Base-by-base conservation (phyloP, 495 filamentous ascomycete genomes). In the Xeromyces bisporus region DNA sequence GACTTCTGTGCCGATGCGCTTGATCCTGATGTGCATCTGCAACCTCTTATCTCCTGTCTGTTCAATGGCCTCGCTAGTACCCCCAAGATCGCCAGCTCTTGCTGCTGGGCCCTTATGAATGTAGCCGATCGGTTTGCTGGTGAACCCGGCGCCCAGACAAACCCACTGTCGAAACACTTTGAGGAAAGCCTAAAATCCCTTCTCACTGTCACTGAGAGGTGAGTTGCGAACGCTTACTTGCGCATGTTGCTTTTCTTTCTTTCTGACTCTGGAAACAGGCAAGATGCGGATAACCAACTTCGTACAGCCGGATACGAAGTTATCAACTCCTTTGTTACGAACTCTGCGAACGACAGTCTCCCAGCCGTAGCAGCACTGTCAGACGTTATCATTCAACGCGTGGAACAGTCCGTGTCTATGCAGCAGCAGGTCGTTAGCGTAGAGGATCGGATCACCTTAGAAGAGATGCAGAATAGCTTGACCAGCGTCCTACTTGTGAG, bases 51-150 rank as follows among this genome's bases (percentile, higher is more conserved):
- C 41, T 66, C 67, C 18, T 77, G 85, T 33, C 70, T 97, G n/a
- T 96, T 97, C 56, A 73, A 70, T 27, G 89, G 87, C 27, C 64
- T 93, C 32, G 69, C 85, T 31, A 91, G 80, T 60, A 87, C 80
- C 49, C 76, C 87, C 25, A 93, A 92, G 65, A 96, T 97, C 73
- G 89, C 89, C 26, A 75, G 78, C 35, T 96, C 91, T 12, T 96
- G 91, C 70, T 97, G 89, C 60, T 96, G 91, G 87, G 84, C 89
- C 21, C 58, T 97, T 38, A 97, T 97, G 86, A 97, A 94, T 48
- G 73, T 97, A 37, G 87, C 87, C 15, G 89, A 96, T 44, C 75
- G 85, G 18, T 97, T 96, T 50, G 77, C 80, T 10, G 81, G 81
- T 13, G 84, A 93, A 18, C 60, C 65, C 25, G 81, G 80, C 15